Conservation (phyloP, 345 rosid species). For the Diplotaxis tenuifolia region DNA sequence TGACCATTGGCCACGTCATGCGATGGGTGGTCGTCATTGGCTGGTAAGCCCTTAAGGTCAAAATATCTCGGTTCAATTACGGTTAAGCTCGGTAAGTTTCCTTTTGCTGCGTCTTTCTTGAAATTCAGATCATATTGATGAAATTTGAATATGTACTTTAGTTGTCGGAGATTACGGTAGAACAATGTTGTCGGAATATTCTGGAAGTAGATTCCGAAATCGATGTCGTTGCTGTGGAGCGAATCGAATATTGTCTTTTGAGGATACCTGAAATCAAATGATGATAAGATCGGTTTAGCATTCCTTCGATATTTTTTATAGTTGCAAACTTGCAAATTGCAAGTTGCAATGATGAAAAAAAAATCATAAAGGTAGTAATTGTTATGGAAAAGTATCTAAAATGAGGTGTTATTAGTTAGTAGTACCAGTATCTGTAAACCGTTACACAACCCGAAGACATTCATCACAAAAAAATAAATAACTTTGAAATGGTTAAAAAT, state of each 20-base stretch:
- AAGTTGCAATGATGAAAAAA: too few species aligned
- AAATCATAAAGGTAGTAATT: too few species aligned
- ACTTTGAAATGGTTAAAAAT: not conserved
- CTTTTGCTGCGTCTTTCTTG: constrained; percentile 67
- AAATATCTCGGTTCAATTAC: constrained; percentile 90
- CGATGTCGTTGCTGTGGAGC: constrained; percentile 56
- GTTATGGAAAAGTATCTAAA: not conserved
- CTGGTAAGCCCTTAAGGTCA: constrained; percentile 68
- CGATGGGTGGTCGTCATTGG: constrained; percentile 92
- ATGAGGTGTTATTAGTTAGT: not conserved
- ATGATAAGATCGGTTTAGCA: too few species aligned
- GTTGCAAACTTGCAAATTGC: too few species aligned
- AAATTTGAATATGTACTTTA: constrained; percentile 71
- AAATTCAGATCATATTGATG: constrained; percentile 61
- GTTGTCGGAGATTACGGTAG: constrained; percentile 77
- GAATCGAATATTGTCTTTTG: constrained; percentile 94
- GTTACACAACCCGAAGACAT: not conserved
- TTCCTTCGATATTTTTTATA: too few species aligned
- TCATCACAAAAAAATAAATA: not conserved
- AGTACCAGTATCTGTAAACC: not conserved
- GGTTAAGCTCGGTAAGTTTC: constrained; percentile 69
- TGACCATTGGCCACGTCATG: constrained; percentile 91
- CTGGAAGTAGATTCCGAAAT: constrained; percentile 78
- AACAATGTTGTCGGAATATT: constrained; percentile 81
- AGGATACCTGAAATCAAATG: constrained; percentile 44